Conservation (phyloP, 1,284 basidiomycete species). For the Kalmanozyma brasiliensis region DNA sequence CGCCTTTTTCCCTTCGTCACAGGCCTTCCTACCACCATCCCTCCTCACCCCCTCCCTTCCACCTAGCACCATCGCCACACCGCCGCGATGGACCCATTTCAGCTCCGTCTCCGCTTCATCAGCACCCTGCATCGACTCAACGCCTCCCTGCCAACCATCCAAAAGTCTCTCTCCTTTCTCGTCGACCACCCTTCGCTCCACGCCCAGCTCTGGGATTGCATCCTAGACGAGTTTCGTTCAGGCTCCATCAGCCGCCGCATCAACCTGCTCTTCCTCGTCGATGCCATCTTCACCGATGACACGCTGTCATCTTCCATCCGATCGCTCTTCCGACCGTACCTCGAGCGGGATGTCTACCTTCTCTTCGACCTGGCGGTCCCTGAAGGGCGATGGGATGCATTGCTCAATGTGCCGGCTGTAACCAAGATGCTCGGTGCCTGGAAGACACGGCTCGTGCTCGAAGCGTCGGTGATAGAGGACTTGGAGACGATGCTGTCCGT, state of each 20-base stretch:
- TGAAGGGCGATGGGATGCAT: slow-evolving; percentile 31
- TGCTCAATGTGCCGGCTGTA: slow-evolving; percentile 35
- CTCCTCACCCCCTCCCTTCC: neutral
- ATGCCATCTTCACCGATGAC: slow-evolving; percentile 73
- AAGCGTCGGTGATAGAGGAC: slow-evolving; percentile 8
- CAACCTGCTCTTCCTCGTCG: slow-evolving; percentile 91
- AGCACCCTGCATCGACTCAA: slow-evolving; percentile 60
- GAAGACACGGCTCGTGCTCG: slow-evolving; percentile 21
- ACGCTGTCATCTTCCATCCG: slow-evolving; percentile 28
- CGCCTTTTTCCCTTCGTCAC: neutral
- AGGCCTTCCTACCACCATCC: neutral
- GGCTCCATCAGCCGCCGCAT: slow-evolving; percentile 88
- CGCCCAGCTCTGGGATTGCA: slow-evolving; percentile 93
- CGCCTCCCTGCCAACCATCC: slow-evolving; percentile 82
- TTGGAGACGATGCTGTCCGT: slow-evolving; percentile 19
- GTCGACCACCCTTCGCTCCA: slow-evolving; percentile 80
- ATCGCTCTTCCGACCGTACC: slow-evolving; percentile 13
- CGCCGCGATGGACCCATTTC: slow-evolving; percentile 55
- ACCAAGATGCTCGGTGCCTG: slow-evolving; percentile 29
- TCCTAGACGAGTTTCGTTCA: slow-evolving; percentile 84
- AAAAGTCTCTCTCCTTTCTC: slow-evolving; percentile 85
- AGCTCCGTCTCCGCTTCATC: slow-evolving; percentile 66
- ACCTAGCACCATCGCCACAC: no score
- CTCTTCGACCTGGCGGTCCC: slow-evolving; percentile 42
- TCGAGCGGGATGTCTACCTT: slow-evolving; percentile 31